phyloP scores from a whole-genome alignment of 305 asterid genomes.

The Fraxinus angustifolia region DNA sequence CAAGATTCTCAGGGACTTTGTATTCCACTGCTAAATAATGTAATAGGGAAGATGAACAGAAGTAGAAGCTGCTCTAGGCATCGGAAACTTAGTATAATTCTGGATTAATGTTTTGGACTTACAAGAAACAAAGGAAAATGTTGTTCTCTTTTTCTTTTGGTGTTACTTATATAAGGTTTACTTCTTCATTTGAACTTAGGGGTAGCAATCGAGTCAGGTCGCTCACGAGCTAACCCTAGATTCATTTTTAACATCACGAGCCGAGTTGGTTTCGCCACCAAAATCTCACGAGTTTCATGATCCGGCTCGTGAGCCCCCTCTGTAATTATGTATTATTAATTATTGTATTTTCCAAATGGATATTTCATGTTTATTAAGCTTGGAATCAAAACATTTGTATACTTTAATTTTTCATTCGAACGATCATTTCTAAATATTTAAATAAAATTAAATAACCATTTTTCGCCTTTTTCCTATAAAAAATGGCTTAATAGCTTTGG shows the following conservation, averaged over 20 bases:
- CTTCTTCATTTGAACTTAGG: no score
- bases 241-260: no score
- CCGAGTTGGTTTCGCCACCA: not conserved
- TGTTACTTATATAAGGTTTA: not conserved
- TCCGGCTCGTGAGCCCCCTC: not conserved
- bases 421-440: not conserved
- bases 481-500: no score
- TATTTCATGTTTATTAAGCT: not conserved
- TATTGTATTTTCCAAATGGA: not conserved
- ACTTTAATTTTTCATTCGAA: not conserved
- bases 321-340: not conserved
- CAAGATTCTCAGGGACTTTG: conserved; percentile 38
- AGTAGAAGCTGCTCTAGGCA: conserved; percentile 9
- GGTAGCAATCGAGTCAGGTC: not conserved
- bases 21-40: conserved; percentile 45
- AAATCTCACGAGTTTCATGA: not conserved
- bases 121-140: not conserved
- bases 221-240: not conserved
- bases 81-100: not conserved
- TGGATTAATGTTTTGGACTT: not conserved
- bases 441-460: not conserved
- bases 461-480: not conserved
- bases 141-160: not conserved
- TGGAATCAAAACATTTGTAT: not conserved
- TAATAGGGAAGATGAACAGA: conserved; percentile 21